Base-by-base conservation (phyloP, 495 filamentous ascomycete species). In the Lasiosphaeria miniovina region DNA sequence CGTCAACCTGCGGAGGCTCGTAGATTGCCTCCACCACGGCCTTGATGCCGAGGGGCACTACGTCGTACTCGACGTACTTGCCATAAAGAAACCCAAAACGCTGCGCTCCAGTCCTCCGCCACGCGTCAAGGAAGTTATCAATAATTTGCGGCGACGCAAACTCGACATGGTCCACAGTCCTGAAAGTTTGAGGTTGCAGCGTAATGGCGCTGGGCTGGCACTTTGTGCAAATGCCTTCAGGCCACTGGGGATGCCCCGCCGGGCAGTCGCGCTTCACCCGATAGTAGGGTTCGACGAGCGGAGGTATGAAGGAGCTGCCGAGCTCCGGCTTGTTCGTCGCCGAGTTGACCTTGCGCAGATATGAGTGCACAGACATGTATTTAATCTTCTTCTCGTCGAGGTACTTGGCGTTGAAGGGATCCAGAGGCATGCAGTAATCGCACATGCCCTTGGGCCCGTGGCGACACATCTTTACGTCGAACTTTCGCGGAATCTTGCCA, bases 81-180 rank as follows among this genome's bases (percentile, higher is more conserved):
- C 94, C 94, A 67, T 97, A 98, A 1, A 99, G 80, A 66, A 92
- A 96, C 35, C 93, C 94, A 36, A 97, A 68, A 15, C 94, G 80
- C 71, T 99, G 94, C 14, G 83, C 73, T 36, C 82, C 84, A 1
- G 89, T 93, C 48, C 79, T 82, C 58, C 94, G 84, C 94, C 94
- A 99, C 61, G 93, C 93, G 61, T 96, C 84, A 43, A 99, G 84
- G 36, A 97, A 84, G 7, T 85, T 86, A 68, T 99, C 88, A 69
- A 99, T 88, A 24, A 97, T 75, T 38, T 82, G 81, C 1, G 90
- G 84, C 1, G 88, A 84, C 4, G 94, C 83, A 69, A 99, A 98
- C 69, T 99, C 95, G 62, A 99, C 93, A 72, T 99, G 94, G 67
- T 99, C 94, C 1, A 99, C 92, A 90, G 93, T 97, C n/a, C 94